Evolutionary conservation across 2,329 filamentous ascomycete genomes (phyloP).

Genomic region (Botrytis byssoidea): DNA sequence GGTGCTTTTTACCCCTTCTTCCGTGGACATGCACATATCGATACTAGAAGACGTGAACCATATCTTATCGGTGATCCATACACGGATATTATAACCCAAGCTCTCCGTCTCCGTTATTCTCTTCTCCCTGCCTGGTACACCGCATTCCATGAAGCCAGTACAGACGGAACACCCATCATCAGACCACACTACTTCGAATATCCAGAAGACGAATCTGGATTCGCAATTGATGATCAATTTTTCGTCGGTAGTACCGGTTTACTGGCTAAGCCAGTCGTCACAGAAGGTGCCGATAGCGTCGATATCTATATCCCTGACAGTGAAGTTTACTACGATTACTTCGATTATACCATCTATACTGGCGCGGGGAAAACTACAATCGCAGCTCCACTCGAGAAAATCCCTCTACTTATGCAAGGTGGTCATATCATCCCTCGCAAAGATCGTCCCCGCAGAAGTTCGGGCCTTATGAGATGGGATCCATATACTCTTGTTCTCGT

Average conservation of each 20-base stretch:
- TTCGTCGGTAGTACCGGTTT: conserved; percentile 87
- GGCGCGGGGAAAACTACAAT: conserved; percentile 70
- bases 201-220: conserved; percentile 81
- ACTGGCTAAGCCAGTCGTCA: conserved; percentile 86
- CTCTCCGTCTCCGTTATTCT: conserved; percentile 83
- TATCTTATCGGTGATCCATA: conserved; percentile 86
- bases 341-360: conserved; percentile 73
- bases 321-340: conserved; percentile 94
- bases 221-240: conserved; percentile 87
- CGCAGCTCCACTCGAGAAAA: conserved; percentile 76
- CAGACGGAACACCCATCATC: conserved; percentile 81
- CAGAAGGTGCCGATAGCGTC: conserved; percentile 68
- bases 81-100: conserved; percentile 80
- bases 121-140: conserved; percentile 95
- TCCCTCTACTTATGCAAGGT: conserved; percentile 88
- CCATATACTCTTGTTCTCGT: conserved; percentile 88
- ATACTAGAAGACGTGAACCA: conserved; percentile 89
- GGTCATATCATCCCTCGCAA: conserved; percentile 90
- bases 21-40: conserved; percentile 95
- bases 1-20: conserved; percentile 98
- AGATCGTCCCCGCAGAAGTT: conserved; percentile 82
- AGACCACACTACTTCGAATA: conserved; percentile 92
- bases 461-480: conserved; percentile 87
- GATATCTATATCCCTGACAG: conserved; percentile 87
- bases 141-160: conserved; percentile 85